Evolutionary conservation across 2,329 filamentous ascomycete genomes (phyloP), one percentile per base, ranked within the genome.

Genomic region (Fusarium vanettenii): DNA sequence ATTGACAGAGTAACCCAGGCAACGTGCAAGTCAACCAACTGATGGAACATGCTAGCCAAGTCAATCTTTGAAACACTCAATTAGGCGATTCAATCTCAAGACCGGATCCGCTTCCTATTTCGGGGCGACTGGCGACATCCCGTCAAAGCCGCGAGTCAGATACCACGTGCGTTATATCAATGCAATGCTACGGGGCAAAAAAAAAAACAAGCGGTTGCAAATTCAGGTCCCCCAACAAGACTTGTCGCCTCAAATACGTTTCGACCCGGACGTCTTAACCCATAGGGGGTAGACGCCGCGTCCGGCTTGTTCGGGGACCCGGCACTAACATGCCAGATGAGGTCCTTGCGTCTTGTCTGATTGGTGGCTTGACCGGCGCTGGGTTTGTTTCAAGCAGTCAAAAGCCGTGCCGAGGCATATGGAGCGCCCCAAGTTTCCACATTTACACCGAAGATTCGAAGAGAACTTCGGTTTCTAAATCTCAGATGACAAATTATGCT

Each of bases 391-490:
- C 35, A 37, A 39, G 56, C 29, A 59, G 57, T 43, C 5, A 5
- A 31, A n/a, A 14, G 33, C 56, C 37, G 25, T 31, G 25, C 57
- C 57, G 57, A 60, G 57, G 57, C 57, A 43, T 29, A n/a, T 60
- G 57, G 25, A 9, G 18, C 35, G 13, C 13, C 16, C 7, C 18
- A 11, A 13, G 57, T 43, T 20, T 7, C 56, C 56, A 60, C 56
- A 60, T 60, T 60, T 60, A 31, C n/a, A 43, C 56, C 56, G 56
- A 60, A 60, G 16, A 20, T 43, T 60, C 57, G 7, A 43, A 60
- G 6, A 22, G 16, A 2, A 5, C 8, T 20, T 60, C 35, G 35
- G 39, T 11, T 43, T 60, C 37, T 27, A 31, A 43, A 29, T 43
- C 11, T 43, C 11, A 22, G 37, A 43, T 60, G 25, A 31, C 37